Evolutionary conservation across 2,329 filamentous ascomycete genomes (phyloP).

Genomic region (Pseudogymnoascus verrucosus): DNA sequence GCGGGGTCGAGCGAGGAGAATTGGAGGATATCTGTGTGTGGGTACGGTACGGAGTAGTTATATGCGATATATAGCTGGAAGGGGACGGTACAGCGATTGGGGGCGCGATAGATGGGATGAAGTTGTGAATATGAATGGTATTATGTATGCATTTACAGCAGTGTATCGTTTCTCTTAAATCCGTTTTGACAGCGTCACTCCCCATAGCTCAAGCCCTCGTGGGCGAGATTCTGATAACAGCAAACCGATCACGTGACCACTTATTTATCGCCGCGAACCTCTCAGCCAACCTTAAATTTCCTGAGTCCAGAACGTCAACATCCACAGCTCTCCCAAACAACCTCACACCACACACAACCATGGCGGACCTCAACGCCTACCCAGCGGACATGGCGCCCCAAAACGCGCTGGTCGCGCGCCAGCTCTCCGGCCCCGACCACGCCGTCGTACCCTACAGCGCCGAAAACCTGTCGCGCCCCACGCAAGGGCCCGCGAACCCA

Average conservation of each 20-base stretch:
- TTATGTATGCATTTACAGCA: conserved; percentile 9
- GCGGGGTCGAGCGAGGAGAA: background rate
- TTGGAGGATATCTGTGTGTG: background rate
- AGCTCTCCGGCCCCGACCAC: conserved; percentile 48
- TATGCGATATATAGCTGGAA: conserved; percentile 2
- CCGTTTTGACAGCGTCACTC: background rate
- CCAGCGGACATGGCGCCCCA: conserved; percentile 59
- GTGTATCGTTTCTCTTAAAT: background rate
- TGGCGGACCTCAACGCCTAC: conserved; percentile 56
- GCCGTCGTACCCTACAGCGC: conserved; percentile 60
- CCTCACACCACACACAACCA: conserved; percentile 26
- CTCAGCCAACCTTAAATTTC: background rate
- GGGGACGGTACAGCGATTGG: background rate
- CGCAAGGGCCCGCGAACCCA: conserved; percentile 64
- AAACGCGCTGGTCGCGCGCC: conserved; percentile 53
- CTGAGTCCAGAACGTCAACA: conserved; percentile 7
- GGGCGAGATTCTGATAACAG: background rate
- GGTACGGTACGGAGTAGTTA: background rate
- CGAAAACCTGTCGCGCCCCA: conserved; percentile 59
- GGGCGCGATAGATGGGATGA: background rate
- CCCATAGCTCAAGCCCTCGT: background rate
- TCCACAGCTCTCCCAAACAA: background rate
- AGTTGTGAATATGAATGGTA: conserved; percentile 7
- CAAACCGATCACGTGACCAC: background rate
- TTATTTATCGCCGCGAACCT: background rate